Percentiles rank a stretch among this genome's conserved stretches.
Conservation (phyloP, 2,329 filamentous ascomycete genomes). For the Stagonosporopsis cucurbitacearum region DNA sequence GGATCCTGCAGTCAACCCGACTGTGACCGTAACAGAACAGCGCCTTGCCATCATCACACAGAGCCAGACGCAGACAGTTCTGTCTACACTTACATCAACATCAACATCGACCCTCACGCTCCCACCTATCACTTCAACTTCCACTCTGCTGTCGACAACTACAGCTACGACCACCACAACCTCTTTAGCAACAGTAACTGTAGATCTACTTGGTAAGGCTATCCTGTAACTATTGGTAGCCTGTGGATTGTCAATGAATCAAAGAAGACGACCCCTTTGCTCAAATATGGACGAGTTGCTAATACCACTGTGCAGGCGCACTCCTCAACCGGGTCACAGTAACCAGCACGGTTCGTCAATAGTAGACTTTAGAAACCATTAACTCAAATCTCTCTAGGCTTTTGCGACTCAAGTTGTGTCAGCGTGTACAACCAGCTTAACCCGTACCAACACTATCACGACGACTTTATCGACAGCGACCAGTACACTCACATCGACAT, state of each 20-base stretch:
- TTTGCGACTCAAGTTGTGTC: not conserved
- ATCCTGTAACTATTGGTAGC: not conserved
- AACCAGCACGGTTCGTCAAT: not conserved
- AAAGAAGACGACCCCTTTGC: not conserved
- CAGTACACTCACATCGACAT: not conserved
- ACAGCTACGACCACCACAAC: not conserved
- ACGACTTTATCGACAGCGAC: not conserved
- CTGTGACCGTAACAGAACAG: conserved; percentile 9
- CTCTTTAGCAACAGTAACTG: not conserved
- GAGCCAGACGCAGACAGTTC: not conserved
- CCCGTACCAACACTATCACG: not conserved
- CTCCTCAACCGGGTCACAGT: not conserved
- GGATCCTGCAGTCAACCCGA: not conserved
- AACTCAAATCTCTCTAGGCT: not conserved
- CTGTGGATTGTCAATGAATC: not conserved
- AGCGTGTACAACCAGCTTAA: not conserved
- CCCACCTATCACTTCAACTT: not conserved
- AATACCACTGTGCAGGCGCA: not conserved
- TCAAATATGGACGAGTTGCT: not conserved
- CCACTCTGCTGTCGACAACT: not conserved
- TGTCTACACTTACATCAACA: not conserved
- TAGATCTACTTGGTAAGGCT: not conserved
- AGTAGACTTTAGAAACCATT: not conserved
- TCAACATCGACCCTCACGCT: not conserved
- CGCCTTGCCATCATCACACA: not conserved